A percentile compares a stretch with the other conserved stretches of the same genome.
Conservation (phyloP, 371 early-diverging fungal genomes). For the Thermomucor indicae-seudaticae region DNA sequence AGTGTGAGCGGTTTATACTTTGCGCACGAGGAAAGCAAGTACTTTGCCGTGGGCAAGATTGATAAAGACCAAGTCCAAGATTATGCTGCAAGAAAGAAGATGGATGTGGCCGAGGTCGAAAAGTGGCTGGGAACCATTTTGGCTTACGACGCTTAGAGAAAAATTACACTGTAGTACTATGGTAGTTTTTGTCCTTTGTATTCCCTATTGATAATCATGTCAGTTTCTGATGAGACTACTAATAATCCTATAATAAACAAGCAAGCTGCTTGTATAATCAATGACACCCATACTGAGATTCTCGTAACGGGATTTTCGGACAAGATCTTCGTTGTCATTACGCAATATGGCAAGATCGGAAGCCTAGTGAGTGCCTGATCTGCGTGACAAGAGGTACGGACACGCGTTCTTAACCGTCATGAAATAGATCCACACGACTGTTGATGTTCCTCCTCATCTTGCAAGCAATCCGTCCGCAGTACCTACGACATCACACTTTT, state of each 20-base stretch:
- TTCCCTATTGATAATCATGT: no score
- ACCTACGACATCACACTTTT: constrained; percentile 45
- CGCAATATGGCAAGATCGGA: constrained; percentile 62
- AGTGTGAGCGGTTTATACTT: constrained; percentile 79
- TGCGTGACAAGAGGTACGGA: background rate
- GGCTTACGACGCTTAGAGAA: constrained; percentile 61
- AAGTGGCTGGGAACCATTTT: constrained; percentile 85
- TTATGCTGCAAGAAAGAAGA: constrained; percentile 76
- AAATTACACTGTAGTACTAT: no score
- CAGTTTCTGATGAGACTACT: no score
- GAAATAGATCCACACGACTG: constrained; percentile 40
- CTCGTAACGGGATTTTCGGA: constrained; percentile 57
- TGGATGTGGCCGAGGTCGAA: constrained; percentile 69
- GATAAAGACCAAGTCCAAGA: constrained; percentile 78
- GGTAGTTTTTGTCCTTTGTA: no score
- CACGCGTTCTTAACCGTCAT: no score
- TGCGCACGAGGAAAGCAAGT: constrained; percentile 71
- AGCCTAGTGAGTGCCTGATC: constrained; percentile 43
- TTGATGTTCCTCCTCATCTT: constrained; percentile 41
- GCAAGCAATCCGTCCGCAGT: constrained; percentile 40
- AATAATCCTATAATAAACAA: constrained; percentile 53
- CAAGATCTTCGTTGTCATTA: constrained; percentile 62
- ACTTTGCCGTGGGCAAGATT: constrained; percentile 94
- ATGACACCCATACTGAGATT: constrained; percentile 63
- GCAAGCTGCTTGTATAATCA: constrained; percentile 49